Evolutionary conservation across 2,329 filamentous ascomycete species (phyloP), one percentile per base, ranked within the genome.

Genomic region (Blastomyces emzantsi): DNA sequence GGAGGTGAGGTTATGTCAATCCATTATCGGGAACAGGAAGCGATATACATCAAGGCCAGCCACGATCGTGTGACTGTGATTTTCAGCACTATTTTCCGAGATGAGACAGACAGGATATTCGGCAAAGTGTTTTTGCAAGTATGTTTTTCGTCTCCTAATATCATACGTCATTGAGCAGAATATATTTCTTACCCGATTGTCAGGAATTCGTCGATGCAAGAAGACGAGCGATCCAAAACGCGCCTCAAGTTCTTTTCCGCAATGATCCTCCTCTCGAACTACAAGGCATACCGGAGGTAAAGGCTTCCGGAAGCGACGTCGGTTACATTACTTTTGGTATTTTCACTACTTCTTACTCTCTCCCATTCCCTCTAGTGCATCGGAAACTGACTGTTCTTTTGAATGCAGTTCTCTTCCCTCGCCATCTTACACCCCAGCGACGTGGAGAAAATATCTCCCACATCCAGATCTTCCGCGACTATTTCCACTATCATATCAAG

Each of bases 401-500:
- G 22, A 72, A 63, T 19, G 1, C 65, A 95, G 94, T 97, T 58
- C 84, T 99, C 54, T 99, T 99, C 81, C 93, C 94, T 57, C 88
- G 94, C 68, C 95, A 99, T 77, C 82, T 99, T 68, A 93, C 92
- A 17, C 86, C 87, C 17, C 91, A 97, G 77, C 86, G 92, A 74
- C 90, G 95, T 80, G 88, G 90, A 65, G 92, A 97, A 69, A 92
- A 95, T 75, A 99, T 99, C 70, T 97, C 92, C 60, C 95, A 99
- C 76, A 97, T 99, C 72, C 95, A 99, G 79, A 99, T 94, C 17
- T 99, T 99, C 90, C 90, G 94, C 69, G 94, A 99, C 75, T 99
- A 99, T 79, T 99, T 99, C 83, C 94, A 99, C 78, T 99, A 99
- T 77, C 94, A 99, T 78, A 99, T 99, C 80, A 99, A 99, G 80